Evolutionary conservation across 2,329 filamentous ascomycete species (phyloP).

Genomic region (Blastomyces gilchristii): DNA sequence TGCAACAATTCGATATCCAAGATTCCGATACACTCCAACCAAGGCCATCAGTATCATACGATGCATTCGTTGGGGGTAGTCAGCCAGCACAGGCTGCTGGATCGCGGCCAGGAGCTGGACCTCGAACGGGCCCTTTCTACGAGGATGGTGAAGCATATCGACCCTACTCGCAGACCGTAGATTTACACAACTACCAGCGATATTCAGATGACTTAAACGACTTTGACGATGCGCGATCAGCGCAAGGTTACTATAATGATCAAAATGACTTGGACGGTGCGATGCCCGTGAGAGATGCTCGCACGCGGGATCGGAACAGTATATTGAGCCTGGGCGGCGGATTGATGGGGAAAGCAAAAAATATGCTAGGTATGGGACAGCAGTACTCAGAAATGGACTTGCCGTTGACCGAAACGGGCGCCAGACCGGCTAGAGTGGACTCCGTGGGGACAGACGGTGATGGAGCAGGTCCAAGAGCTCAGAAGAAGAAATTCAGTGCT

Average conservation of each 20-base stretch:
- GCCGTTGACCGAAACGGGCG: conserved; percentile 71
- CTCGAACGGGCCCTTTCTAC: conserved; percentile 9
- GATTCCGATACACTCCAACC: conserved; percentile 52
- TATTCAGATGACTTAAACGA: conserved; percentile 79
- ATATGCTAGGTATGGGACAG: conserved; percentile 73
- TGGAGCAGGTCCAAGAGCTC: conserved; percentile 31
- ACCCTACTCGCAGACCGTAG: conserved; percentile 65
- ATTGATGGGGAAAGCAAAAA: conserved; percentile 76
- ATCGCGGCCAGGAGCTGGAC: conserved; percentile 26
- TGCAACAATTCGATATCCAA: conserved; percentile 64
- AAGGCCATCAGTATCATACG: conserved; percentile 83
- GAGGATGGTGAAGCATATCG: conserved; percentile 19
- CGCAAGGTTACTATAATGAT: conserved; percentile 61
- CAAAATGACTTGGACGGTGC: conserved; percentile 40
- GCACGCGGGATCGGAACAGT: conserved; percentile 72
- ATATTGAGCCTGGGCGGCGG: conserved; percentile 79
- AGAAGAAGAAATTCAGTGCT: conserved; percentile 53
- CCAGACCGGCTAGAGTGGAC: conserved; percentile 39
- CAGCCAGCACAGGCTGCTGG: conserved; percentile 41
- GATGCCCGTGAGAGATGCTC: conserved; percentile 30
- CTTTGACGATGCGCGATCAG: conserved; percentile 64
- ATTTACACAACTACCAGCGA: conserved; percentile 75
- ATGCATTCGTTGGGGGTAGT: conserved; percentile 75
- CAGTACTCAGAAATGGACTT: conserved; percentile 97
- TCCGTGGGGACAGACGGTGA: conserved; percentile 34